Evolutionary conservation across 2,329 filamentous ascomycete genomes (phyloP), one percentile per base, ranked within the genome.

Genomic region (Aspergillus sojae): DNA sequence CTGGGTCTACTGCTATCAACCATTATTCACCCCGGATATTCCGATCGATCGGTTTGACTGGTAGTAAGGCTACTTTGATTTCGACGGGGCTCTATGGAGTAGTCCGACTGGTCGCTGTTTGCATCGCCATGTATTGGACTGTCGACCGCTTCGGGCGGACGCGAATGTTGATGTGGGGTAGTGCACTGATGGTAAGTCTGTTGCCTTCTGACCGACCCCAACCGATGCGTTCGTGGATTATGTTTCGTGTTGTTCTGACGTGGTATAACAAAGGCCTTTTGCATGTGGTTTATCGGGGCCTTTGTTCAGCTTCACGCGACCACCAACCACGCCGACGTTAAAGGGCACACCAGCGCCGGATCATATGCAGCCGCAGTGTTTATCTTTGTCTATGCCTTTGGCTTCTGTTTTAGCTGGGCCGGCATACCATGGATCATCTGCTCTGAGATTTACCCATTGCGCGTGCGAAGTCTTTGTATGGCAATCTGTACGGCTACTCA

Each of bases 351-450:
- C 50, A 21, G 30, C 19, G 6, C 50, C 16, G 50, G 19, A 34
- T 34, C 28, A 21, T 53, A 53, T 26, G 28, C 28, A 0, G 56
- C 84, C 91, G 2, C 53, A 23, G 55, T 57, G 2, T 58, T 62
- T 9, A 84, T 89, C 14, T 89, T 86, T 72, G 88, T 92, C 57
- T 91, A 88, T 77, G 79, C 91, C 28, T 91, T 90, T 77, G 89
- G 88, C 28, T 53, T 53, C 19, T 86, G 89, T 67, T 86, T 87
- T 62, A 86, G 86, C n/a, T 34, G 30, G 50, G 50, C 28, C 16
- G 87, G 88, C 0, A 86, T 86, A 26, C 89, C 87, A 76, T 91
- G 89, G 89, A 89, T 91, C 68, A 86, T 91, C 68, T 85, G 90
- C 2, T 85, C 84, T 36, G 89, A 92, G 73, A 91, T 92, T 61